phyloP scores from a whole-genome alignment of 2,329 filamentous ascomycete genomes.

The Arthrobotrys conoides region DNA sequence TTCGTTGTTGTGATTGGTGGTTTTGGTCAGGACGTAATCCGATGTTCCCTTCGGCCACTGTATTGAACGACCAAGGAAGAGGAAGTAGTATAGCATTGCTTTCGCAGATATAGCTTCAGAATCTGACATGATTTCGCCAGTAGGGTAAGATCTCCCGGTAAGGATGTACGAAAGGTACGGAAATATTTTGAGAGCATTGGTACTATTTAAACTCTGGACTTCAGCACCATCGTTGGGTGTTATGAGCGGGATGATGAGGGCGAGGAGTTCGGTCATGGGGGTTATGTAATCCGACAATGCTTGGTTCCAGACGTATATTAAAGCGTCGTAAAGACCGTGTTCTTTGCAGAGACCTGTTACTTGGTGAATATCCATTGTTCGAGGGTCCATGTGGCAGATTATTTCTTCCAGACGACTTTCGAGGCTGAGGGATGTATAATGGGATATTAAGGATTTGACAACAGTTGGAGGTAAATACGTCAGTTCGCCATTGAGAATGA shows the following conservation, averaged over 20 bases:
- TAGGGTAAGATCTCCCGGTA: conserved; percentile 92
- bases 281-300: conserved; percentile 91
- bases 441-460: conserved; percentile 85
- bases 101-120: conserved; percentile 82
- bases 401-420: conserved; percentile 89
- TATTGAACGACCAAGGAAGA: conserved; percentile 87
- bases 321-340: conserved; percentile 91
- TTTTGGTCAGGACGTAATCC: conserved; percentile 74
- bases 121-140: conserved; percentile 80
- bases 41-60: conserved; percentile 79
- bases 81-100: conserved; percentile 88
- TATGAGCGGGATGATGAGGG: conserved; percentile 74
- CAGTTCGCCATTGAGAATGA: conserved; percentile 84
- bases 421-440: conserved; percentile 82
- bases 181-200: conserved; percentile 90
- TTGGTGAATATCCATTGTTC: conserved; percentile 93
- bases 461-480: conserved; percentile 82
- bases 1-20: conserved; percentile 72
- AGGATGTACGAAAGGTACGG: conserved; percentile 93
- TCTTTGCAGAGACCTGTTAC: conserved; percentile 91
- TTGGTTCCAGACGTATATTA: conserved; percentile 97
- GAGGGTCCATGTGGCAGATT: conserved; percentile 90
- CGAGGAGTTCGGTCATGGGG: conserved; percentile 85
- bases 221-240: conserved; percentile 72
- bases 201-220: conserved; percentile 73